Percentiles rank a stretch among this genome's conserved stretches.
phyloP scores from a whole-genome alignment of 441 rosid species.

The Croton laevigatus region DNA sequence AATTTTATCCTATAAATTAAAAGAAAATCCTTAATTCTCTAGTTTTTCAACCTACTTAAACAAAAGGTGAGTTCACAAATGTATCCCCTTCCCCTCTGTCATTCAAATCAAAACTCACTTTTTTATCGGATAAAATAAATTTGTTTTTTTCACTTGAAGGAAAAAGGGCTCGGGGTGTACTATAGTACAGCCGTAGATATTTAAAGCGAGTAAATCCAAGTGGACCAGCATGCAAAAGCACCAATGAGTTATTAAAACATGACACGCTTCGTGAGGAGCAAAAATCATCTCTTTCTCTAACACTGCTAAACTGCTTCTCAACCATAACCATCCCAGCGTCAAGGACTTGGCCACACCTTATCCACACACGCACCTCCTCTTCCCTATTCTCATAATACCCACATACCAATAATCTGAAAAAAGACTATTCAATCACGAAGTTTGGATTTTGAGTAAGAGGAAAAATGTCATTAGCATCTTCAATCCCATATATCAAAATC shows the following conservation, averaged over 20 bases:
- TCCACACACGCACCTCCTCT: conserved; percentile 43
- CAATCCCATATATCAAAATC: conserved; percentile 58
- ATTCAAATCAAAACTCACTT: too few relatives aligned
- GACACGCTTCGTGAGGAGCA: not conserved
- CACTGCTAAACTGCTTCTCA: too few relatives aligned
- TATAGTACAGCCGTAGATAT: too few relatives aligned
- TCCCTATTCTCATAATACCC: conserved; percentile 9
- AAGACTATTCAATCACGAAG: not conserved
- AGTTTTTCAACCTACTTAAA: too few relatives aligned
- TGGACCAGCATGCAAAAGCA: too few relatives aligned
- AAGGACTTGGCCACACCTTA: conserved; percentile 58
- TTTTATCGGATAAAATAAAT: too few relatives aligned
- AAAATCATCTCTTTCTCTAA: not conserved
- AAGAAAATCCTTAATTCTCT: too few relatives aligned
- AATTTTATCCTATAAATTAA: too few relatives aligned
- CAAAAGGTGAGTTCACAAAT: too few relatives aligned
- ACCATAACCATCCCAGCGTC: not conserved
- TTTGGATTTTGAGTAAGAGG: conserved; percentile 3
- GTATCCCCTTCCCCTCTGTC: too few relatives aligned
- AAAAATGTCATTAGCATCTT: conserved; percentile 61
- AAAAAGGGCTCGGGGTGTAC: too few relatives aligned
- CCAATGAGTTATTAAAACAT: not conserved
- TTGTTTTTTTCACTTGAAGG: not conserved
- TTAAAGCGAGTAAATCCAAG: not conserved
- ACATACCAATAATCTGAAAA: not conserved